Base-by-base conservation (phyloP, 305 asterid genomes). In the Fraxinus angustifolia region DNA sequence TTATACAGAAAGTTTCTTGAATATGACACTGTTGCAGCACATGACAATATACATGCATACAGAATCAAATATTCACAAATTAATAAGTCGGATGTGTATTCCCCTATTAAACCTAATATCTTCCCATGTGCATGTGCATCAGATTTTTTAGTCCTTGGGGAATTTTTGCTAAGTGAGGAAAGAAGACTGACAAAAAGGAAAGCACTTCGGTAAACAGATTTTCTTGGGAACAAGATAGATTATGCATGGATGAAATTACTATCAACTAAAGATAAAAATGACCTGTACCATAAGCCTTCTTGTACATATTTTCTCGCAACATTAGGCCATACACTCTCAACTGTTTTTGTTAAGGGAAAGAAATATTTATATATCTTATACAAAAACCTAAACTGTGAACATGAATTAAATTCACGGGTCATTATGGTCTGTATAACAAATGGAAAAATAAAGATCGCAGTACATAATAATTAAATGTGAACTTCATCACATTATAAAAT, bases 21-120 rank as follows among this genome's bases (percentile, higher is more conserved):
- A 60, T 42, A 31, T 72, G 48, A 38, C 3, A 16, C 36, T 30
- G 78, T 31, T 42, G 35, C 4, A 33, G 34, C 36, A 35, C 16
- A 60, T 62, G 40, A 17, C 40, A 10, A 78, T 58, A 56, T 56
- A 36, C 0, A 3, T 17, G 19, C 14, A 70, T 65, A 26, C 7
- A 53, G 31, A 53, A 53, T 76, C 80, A 78, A 11, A 58, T 19
- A 56, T 58, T 78, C 28, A 14, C 35, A 78, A 79, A 12, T 79
- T 53, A 68, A 42, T 40, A 79, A 21, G 45, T 11, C 17, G 35
- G 30, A 65, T 38, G 42, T 38, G 68, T 19, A 34, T 28, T 78
- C 75, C 17, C 75, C 21, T 78, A 78, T 79, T 50, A 71, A 45
- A 6, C 35, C 8, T 31, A 30, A 70, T 1, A 33, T 68, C 70